Conservation (phyloP, 2,329 filamentous ascomycete genomes). For the Botrytis squamosa region DNA sequence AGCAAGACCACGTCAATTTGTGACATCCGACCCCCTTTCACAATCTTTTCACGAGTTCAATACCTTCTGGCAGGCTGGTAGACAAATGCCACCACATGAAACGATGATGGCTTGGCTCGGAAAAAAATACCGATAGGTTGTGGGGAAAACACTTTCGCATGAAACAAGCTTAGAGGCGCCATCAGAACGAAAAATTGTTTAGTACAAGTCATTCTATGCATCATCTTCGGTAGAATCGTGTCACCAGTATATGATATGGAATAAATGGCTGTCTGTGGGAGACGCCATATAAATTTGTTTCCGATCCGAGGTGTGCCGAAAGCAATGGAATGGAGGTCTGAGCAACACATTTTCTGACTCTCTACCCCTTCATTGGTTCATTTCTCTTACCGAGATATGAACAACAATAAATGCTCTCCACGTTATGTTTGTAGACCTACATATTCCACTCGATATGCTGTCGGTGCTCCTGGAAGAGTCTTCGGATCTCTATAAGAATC, state of each 20-base stretch:
- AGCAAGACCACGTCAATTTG: background rate
- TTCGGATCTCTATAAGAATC: constrained; percentile 1
- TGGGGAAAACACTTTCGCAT: background rate
- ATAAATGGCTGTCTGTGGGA: background rate
- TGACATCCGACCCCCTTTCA: constrained; percentile 1
- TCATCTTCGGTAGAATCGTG: background rate
- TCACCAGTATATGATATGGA: background rate
- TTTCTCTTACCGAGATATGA: background rate
- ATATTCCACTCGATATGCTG: background rate
- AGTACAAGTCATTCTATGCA: background rate
- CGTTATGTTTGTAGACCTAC: background rate
- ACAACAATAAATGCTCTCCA: background rate
- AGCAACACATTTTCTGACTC: background rate
- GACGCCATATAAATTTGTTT: background rate
- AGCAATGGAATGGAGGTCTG: background rate
- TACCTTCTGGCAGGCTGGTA: background rate
- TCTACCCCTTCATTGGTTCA: background rate
- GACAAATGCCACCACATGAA: constrained; percentile 11
- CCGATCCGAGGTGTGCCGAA: background rate
- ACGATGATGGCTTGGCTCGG: constrained; percentile 5
- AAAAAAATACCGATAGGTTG: background rate
- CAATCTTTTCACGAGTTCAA: background rate
- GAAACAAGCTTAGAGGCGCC: constrained; percentile 15
- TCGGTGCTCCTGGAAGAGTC: background rate
- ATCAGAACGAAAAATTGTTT: background rate